Evolutionary conservation across 2,329 filamentous ascomycete genomes (phyloP).

Genomic region (Arthrobotrys entomopaga): DNA sequence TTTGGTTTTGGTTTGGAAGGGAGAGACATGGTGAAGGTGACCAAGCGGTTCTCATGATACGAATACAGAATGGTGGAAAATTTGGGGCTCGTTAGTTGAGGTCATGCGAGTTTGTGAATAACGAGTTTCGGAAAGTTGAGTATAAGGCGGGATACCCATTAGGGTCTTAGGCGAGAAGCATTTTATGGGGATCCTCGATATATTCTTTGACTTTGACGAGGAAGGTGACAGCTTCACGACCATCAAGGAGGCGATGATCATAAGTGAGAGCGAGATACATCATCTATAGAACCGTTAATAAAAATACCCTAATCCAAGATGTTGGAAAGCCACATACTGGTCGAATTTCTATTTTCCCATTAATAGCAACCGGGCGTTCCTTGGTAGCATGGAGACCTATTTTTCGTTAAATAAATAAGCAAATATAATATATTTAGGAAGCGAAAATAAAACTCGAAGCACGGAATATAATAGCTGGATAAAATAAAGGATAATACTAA

Average conservation of each 20-base stretch:
- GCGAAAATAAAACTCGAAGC: too few relatives aligned
- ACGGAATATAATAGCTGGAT: too few relatives aligned
- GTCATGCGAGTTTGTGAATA: background rate
- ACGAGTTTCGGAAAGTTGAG: too few relatives aligned
- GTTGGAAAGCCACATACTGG: slow-evolving; percentile 67
- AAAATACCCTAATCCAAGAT: background rate
- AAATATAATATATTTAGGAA: slow-evolving; percentile 71
- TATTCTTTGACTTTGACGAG: slow-evolving; percentile 97
- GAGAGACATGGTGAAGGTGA: background rate
- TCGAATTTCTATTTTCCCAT: slow-evolving; percentile 92
- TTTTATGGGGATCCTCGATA: slow-evolving; percentile 92
- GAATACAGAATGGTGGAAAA: too few relatives aligned
- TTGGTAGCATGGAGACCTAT: slow-evolving; percentile 92
- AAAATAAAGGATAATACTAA: slow-evolving; percentile 15
- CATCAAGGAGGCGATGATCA: slow-evolving; percentile 94
- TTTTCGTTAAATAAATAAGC: background rate
- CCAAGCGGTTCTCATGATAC: background rate
- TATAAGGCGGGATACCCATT: background rate
- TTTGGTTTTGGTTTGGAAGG: background rate
- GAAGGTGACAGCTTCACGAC: slow-evolving; percentile 94
- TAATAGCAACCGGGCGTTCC: slow-evolving; percentile 86
- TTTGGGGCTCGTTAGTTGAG: too few relatives aligned
- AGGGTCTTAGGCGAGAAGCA: slow-evolving; percentile 73
- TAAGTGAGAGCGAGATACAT: slow-evolving; percentile 99
- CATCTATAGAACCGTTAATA: slow-evolving; percentile 69